Base-by-base conservation (phyloP, 441 rosid species). In the Hypseocharis bilobata region DNA sequence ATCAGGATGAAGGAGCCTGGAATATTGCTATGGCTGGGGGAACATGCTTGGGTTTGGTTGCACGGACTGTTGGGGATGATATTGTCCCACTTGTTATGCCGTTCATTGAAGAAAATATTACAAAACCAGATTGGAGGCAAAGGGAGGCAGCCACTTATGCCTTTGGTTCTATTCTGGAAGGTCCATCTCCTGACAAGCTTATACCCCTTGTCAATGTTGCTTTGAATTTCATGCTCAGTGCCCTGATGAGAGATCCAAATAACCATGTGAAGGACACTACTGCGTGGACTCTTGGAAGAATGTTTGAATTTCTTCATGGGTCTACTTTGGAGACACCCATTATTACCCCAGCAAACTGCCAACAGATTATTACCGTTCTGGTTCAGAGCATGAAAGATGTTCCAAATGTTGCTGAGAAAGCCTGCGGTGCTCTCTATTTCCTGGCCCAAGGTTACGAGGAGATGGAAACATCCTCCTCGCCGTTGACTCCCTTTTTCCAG, bases 1-100 rank as follows among this genome's bases (percentile, higher is more conserved):
- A 89, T 60, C 92, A 92, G 76, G 98, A 86, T n/a, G 96, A 89
- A 54, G 83, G 81, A 60, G 76, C 77, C 60, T 92, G 96, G 96
- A 89, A 92, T 76, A 82, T 89, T 56, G 82, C 98, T 26, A 92
- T 92, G 98, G 93, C 96, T 25, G 98, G 98, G 4, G 98, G 96
- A 59, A 89, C 98, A n/a, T 92, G 98, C 76, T 80, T 92, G 16
- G 92, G 96, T 58, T 91, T 92, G 72, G 91, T 89, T 75, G 86
- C 98, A 51, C 83, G 96, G 72, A 89, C 98, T 0, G 98, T 92
- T 77, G 96, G 93, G 49, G 88, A 89, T 75, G 86, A 78, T 60
- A 72, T 89, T 49, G 88, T 92, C 70, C 89, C 91, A 38, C 92
- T 92, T 42, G 98, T 88, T 58, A 88, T 89, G 96, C 96, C 96